Conservation (phyloP, 805 yeast genomes). For the Saccharomycopsis fodiens region DNA sequence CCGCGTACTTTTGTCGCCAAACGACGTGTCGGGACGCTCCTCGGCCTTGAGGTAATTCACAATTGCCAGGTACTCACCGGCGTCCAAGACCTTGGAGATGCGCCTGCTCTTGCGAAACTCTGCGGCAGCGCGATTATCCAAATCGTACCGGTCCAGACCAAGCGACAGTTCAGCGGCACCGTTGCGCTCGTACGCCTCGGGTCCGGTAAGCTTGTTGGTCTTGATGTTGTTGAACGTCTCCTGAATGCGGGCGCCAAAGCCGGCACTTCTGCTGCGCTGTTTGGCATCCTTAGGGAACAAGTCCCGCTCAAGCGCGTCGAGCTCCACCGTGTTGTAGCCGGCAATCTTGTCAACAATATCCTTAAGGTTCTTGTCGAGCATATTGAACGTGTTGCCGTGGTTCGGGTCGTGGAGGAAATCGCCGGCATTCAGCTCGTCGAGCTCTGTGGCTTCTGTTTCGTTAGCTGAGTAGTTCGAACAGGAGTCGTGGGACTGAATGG, state of each 20-base stretch:
- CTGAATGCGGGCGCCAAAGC: constrained; percentile 3
- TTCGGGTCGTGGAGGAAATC: background rate
- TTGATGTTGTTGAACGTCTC: constrained; percentile 15
- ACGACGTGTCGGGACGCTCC: constrained; percentile 1
- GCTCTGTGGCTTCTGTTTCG: constrained; percentile 1
- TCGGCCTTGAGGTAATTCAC: constrained; percentile 13
- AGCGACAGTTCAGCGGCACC: background rate
- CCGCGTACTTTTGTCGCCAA: background rate
- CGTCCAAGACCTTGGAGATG: constrained; percentile 17
- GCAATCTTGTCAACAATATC: constrained; percentile 18
- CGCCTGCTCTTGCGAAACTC: constrained; percentile 15
- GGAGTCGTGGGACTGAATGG: background rate
- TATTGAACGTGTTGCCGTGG: constrained; percentile 17
- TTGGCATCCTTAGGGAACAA: background rate
- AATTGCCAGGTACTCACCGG: constrained; percentile 19
- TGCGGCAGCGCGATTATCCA: background rate
- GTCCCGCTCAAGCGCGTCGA: constrained; percentile 8
- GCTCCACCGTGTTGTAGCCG: constrained; percentile 8
- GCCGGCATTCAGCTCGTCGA: background rate
- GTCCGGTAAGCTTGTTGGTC: constrained; percentile 3
- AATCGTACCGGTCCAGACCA: background rate
- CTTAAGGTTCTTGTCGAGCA: constrained; percentile 14
- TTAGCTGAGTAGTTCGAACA: background rate
- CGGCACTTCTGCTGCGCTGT: background rate
- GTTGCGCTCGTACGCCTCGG: background rate